Percentiles rank a stretch among this genome's conserved stretches.
Evolutionary conservation across 192 early-diverging fungal genomes (phyloP).

Genomic region (Jimgerdemannia lactiflua): DNA sequence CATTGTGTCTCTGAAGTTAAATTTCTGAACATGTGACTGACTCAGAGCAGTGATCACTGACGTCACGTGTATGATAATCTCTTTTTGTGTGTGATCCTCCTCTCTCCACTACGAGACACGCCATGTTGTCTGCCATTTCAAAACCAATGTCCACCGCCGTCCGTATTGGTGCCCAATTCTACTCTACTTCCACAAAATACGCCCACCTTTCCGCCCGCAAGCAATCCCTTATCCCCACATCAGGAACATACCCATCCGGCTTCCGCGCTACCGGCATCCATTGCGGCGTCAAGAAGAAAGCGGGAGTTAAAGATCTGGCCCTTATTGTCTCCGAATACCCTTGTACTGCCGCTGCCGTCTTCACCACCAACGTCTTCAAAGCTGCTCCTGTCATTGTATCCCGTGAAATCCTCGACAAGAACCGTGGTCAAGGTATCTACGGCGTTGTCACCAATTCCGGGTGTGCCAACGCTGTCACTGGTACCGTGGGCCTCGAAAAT

Average conservation of each 20-base stretch:
- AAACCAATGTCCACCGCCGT: neutral
- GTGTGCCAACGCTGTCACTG: constrained; percentile 97
- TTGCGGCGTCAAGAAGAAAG: constrained; percentile 82
- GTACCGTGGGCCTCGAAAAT: constrained; percentile 75
- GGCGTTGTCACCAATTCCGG: constrained; percentile 83
- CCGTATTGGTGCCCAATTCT: neutral
- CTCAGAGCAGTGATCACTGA: no score
- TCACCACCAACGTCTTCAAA: constrained; percentile 89
- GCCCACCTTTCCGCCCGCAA: constrained; percentile 28
- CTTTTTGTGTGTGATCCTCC: neutral
- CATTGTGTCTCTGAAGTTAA: no score
- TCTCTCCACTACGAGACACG: no score
- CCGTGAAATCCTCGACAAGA: constrained; percentile 52
- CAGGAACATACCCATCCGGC: constrained; percentile 82
- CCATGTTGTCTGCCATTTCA: neutral
- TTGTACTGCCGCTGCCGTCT: constrained; percentile 82
- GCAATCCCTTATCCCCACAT: constrained; percentile 66
- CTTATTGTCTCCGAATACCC: constrained; percentile 71
- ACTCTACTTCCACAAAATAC: constrained; percentile 5
- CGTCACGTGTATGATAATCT: neutral
- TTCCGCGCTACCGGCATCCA: constrained; percentile 75
- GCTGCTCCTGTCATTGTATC: constrained; percentile 88
- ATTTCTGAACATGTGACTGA: no score
- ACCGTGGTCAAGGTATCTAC: constrained; percentile 36
- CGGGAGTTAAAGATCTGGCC: constrained; percentile 71